Evolutionary conservation across 2,329 filamentous ascomycete species (phyloP).

Genomic region (Penicillium sp.): DNA sequence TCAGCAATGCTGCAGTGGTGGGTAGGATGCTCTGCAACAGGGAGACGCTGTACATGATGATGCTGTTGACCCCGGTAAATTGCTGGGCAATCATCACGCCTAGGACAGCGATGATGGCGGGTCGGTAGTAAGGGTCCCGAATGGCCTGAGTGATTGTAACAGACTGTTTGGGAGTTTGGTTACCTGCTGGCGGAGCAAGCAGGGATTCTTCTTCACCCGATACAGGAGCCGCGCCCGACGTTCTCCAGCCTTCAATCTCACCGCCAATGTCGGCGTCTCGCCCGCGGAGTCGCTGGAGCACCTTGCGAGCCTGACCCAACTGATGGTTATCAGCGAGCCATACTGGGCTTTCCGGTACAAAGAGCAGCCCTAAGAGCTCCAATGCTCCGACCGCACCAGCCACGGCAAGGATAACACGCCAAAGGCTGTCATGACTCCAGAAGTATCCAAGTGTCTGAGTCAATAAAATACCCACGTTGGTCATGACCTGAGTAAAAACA

Average conservation of each 20-base stretch:
- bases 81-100: conserved; percentile 93
- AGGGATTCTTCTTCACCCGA: conserved; percentile 66
- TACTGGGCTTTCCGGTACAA: conserved; percentile 80
- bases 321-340: conserved; percentile 71
- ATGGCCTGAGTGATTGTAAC: conserved; percentile 64
- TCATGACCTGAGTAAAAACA: conserved; percentile 80
- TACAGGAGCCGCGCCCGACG: conserved; percentile 21
- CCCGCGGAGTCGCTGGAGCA: conserved; percentile 72
- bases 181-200: conserved; percentile 53
- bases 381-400: conserved; percentile 63
- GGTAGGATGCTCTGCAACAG: conserved; percentile 76
- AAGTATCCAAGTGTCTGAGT: conserved; percentile 85
- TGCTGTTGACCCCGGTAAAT: conserved; percentile 88
- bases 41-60: conserved; percentile 97
- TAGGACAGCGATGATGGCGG: conserved; percentile 74
- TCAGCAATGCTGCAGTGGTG: conserved; percentile 73
- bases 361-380: conserved; percentile 65
- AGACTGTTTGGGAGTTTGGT: conserved; percentile 59
- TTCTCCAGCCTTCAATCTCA: conserved; percentile 62
- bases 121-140: conserved; percentile 61
- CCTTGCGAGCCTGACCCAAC: conserved; percentile 56
- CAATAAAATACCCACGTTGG: conserved; percentile 81
- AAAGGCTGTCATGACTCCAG: conserved; percentile 69
- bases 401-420: conserved; percentile 75
- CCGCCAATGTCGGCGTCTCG: conserved; percentile 62